Conservation (phyloP, 805 yeast genomes). For the Metschnikowia lochheadii region DNA sequence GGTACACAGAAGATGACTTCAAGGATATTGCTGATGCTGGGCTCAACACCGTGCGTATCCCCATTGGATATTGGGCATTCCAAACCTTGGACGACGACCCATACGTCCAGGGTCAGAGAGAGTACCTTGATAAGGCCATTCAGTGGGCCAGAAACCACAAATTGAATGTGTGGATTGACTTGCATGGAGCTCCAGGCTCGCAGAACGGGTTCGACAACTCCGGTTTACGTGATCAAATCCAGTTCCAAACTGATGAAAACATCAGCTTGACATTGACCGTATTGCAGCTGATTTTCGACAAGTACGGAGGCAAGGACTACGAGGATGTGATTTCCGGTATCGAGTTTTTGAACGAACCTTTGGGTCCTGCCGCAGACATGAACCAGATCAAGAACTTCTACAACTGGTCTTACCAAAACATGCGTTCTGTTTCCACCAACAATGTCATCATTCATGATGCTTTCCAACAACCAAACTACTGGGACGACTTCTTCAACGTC, state of each 20-base stretch:
- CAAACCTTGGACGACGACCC: constrained; percentile 62
- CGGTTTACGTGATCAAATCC: constrained; percentile 61
- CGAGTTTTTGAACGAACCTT: constrained; percentile 85
- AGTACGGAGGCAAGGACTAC: constrained; percentile 61
- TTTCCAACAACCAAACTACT: constrained; percentile 51
- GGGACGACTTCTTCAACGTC: constrained; percentile 52
- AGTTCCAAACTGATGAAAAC: constrained; percentile 16
- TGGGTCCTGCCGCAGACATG: constrained; percentile 65
- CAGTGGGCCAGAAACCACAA: constrained; percentile 63
- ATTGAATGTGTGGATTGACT: constrained; percentile 81
- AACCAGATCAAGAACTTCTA: constrained; percentile 56
- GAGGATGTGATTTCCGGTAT: constrained; percentile 76
- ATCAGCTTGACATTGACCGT: constrained; percentile 48
- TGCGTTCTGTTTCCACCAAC: constrained; percentile 52
- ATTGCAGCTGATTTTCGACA: constrained; percentile 49
- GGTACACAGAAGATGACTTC: constrained; percentile 73
- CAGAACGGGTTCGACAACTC: constrained; percentile 96
- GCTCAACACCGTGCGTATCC: constrained; percentile 81
- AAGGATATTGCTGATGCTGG: constrained; percentile 55
- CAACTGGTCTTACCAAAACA: constrained; percentile 55
- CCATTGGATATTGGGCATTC: constrained; percentile 96
- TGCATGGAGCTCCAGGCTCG: constrained; percentile 96
- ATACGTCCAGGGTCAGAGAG: constrained; percentile 76
- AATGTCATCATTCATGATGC: constrained; percentile 81
- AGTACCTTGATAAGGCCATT: constrained; percentile 71